Conservation (phyloP, 2,329 filamentous ascomycete species). For the Pezicula carpinea region DNA sequence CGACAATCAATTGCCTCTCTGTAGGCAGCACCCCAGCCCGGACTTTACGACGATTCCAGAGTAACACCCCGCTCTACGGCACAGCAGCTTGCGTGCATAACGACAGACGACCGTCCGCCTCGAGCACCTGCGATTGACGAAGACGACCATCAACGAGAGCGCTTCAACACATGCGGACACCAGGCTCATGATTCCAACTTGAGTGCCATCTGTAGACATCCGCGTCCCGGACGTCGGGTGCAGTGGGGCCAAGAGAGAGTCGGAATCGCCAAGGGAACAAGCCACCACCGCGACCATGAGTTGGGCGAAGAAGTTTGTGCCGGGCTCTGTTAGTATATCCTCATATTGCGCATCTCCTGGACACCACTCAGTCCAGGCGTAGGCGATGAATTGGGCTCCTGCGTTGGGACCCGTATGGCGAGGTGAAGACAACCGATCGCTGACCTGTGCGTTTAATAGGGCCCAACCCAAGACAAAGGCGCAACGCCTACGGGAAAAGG, state of each 20-base stretch:
- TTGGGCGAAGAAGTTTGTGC: slow-evolving; percentile 54
- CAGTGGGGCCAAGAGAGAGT: slow-evolving; percentile 12
- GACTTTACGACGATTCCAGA: too few relatives aligned
- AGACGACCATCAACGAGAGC: too few relatives aligned
- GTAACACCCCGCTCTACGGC: too few relatives aligned
- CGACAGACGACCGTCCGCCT: too few relatives aligned
- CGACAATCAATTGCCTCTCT: too few relatives aligned
- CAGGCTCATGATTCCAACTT: slow-evolving; percentile 15
- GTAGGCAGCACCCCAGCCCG: too few relatives aligned
- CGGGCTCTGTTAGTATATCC: slow-evolving; percentile 45
- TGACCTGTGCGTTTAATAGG: neutral
- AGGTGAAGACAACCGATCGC: neutral
- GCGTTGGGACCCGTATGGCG: neutral
- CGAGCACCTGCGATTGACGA: too few relatives aligned
- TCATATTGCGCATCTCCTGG: slow-evolving; percentile 2
- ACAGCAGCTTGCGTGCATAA: too few relatives aligned
- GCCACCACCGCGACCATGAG: slow-evolving; percentile 41
- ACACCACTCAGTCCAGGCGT: neutral
- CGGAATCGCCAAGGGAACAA: slow-evolving; percentile 3
- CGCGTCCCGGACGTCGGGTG: slow-evolving; percentile 9
- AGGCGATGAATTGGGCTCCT: neutral
- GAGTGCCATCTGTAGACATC: slow-evolving; percentile 7
- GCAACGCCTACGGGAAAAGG: neutral
- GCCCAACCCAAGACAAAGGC: neutral
- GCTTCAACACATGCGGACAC: neutral